These are phyloP conservation scores for Chalara sp. DNA, from an alignment of 2,329 filamentous ascomycete genomes.

Conservation along the genomic window DNA sequence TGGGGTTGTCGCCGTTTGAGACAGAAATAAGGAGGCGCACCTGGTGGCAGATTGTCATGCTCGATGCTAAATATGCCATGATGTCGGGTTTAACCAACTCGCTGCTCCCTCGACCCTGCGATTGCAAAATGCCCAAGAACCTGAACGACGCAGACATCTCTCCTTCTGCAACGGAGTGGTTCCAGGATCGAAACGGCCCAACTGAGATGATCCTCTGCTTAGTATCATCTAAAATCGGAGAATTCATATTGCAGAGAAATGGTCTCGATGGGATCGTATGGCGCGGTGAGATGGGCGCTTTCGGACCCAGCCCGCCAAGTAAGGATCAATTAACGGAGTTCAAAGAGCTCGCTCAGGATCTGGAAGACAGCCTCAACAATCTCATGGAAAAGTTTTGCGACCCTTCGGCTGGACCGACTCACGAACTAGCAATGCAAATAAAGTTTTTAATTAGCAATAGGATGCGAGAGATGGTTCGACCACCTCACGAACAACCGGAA, in stretches of 20 bases:
- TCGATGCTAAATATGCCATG: constrained; percentile 32
- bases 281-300: neutral
- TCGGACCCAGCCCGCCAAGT: neutral
- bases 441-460: neutral
- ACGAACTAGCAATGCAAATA: neutral
- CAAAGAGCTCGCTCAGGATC: neutral
- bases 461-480: neutral
- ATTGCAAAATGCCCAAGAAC: neutral
- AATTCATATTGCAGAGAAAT: neutral
- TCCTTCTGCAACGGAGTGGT: neutral
- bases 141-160: neutral
- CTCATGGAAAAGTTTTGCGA: neutral
- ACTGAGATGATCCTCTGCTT: neutral
- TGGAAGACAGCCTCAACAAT: neutral
- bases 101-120: neutral
- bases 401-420: neutral
- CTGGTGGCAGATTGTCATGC: constrained; percentile 58
- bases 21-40: constrained; percentile 60
- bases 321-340: neutral
- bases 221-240: neutral
- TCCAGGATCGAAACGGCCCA: neutral
- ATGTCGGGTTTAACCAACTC: neutral
- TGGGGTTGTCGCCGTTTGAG: constrained; percentile 54
- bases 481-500: neutral
- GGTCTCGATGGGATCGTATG: neutral